A percentile compares a stretch with the other conserved stretches of the same genome.
Evolutionary conservation across 345 rosid genomes (phyloP).

Genomic region (Rhizophora apiculata): DNA sequence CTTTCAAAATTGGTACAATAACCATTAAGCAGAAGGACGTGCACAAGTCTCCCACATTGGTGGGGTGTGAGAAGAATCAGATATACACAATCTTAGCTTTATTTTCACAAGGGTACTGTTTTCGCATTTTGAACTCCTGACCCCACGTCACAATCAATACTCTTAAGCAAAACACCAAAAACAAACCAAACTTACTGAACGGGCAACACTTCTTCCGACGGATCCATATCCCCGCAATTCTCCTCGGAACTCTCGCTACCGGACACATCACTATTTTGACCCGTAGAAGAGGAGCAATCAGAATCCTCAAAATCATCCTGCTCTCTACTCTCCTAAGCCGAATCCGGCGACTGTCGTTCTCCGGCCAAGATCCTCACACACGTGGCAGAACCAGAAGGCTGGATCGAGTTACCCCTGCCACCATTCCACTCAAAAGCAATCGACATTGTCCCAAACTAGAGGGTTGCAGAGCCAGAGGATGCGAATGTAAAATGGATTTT

Average conservation of each 20-base stretch:
- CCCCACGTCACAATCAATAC: background rate
- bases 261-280: slow-evolving; percentile 23
- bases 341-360: background rate
- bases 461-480: no score
- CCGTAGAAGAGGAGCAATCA: slow-evolving; percentile 10
- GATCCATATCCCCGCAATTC: slow-evolving; percentile 27
- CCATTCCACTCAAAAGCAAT: slow-evolving; percentile 9
- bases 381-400: background rate
- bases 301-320: slow-evolving; percentile 13
- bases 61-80: no score
- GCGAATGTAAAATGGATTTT: no score
- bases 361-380: background rate
- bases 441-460: slow-evolving; percentile 5
- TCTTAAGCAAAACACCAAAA: background rate
- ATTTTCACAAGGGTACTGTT: background rate
- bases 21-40: background rate
- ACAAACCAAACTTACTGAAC: slow-evolving; percentile 18
- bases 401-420: background rate
- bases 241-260: slow-evolving; percentile 16
- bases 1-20: background rate
- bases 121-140: background rate
- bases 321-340: background rate
- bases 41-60: no score
- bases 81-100: no score
- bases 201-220: slow-evolving; percentile 37